Percentiles rank a stretch among this genome's conserved stretches.
Conservation (phyloP, 768 basidiomycete genomes). For the Psilocybe azurescens region DNA sequence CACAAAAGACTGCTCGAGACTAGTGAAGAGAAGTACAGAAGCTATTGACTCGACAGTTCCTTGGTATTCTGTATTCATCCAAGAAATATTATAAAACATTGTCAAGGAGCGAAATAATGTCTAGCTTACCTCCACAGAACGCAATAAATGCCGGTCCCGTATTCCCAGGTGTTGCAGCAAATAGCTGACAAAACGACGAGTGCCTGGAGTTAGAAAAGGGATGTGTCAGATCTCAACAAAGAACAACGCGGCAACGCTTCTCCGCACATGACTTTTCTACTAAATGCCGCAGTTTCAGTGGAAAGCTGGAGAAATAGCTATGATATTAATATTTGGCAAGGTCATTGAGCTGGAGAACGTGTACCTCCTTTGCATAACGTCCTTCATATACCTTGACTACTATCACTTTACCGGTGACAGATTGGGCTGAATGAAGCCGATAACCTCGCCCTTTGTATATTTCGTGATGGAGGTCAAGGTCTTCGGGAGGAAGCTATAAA, state of each 20-base stretch:
- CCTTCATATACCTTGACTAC: neutral
- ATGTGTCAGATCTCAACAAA: neutral
- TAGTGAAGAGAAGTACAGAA: neutral
- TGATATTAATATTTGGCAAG: neutral
- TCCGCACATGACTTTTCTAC: neutral
- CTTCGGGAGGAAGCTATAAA: neutral
- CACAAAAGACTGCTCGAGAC: neutral
- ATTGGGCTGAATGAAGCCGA: neutral
- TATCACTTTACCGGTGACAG: neutral
- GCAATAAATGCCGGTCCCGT: neutral
- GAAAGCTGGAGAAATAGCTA: neutral
- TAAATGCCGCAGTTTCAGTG: neutral
- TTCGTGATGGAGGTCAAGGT: neutral
- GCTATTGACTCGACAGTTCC: neutral
- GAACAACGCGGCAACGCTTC: neutral
- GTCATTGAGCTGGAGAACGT: neutral
- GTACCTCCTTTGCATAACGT: neutral
- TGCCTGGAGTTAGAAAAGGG: neutral
- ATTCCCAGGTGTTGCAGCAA: neutral
- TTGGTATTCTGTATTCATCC: neutral
- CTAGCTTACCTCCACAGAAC: neutral
- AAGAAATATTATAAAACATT: neutral
- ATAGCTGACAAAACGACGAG: neutral
- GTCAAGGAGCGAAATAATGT: neutral
- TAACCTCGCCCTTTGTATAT: conserved; percentile 1